These are phyloP conservation scores for Aureobasidium sp. DNA, from an alignment of 2,329 filamentous ascomycete genomes.

Conservation along the genomic window DNA sequence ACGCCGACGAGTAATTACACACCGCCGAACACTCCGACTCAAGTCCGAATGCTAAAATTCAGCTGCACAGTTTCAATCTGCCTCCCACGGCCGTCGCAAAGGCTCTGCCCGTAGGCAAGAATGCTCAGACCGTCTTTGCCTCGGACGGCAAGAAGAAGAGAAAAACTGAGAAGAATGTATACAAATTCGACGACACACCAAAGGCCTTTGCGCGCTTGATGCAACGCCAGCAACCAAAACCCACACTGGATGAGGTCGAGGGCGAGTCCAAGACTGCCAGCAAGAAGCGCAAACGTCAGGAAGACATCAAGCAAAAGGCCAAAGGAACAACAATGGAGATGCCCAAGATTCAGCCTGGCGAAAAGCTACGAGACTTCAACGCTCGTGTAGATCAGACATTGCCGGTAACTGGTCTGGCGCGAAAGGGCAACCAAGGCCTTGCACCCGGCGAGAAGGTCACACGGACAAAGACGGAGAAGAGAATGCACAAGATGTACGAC, in stretches of 20 bases:
- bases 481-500: constrained; percentile 56
- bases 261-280: constrained; percentile 48
- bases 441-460: constrained; percentile 59
- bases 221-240: constrained; percentile 54
- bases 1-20: constrained; percentile 30
- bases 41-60: constrained; percentile 36
- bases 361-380: constrained; percentile 73
- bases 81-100: constrained; percentile 55
- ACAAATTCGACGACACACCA: constrained; percentile 71
- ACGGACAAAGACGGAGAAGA: constrained; percentile 75
- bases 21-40: constrained; percentile 30
- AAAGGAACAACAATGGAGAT: constrained; percentile 28
- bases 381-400: constrained; percentile 78
- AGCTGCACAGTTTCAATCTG: constrained; percentile 45
- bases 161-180: constrained; percentile 30
- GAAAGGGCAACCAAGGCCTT: constrained; percentile 57
- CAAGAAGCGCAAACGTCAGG: constrained; percentile 34
- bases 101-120: constrained; percentile 50
- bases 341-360: constrained; percentile 73
- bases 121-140: constrained; percentile 26
- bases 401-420: constrained; percentile 61
- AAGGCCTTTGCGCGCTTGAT: constrained; percentile 82
- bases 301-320: constrained; percentile 17
- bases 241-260: constrained; percentile 63
- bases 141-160: constrained; percentile 27